Evolutionary conservation across 495 filamentous ascomycete genomes (phyloP).

Genomic region (Lasiosphaeria miniovina): DNA sequence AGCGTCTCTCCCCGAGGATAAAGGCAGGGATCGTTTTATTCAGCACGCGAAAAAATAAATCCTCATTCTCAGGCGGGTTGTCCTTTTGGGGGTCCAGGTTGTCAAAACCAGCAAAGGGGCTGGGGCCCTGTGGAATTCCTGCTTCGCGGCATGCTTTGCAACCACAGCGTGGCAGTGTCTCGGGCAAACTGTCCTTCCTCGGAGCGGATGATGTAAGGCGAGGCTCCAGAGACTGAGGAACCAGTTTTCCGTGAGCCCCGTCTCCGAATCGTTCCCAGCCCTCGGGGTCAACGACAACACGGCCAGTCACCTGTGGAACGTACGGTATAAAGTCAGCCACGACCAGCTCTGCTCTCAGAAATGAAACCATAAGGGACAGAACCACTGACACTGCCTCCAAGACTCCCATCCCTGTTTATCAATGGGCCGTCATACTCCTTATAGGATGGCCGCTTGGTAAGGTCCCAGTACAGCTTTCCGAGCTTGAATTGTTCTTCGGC

Average conservation of each 20-base stretch:
- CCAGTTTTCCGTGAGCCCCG: constrained; percentile 11
- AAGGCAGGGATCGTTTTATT: constrained; percentile 36
- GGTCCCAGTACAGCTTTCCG: constrained; percentile 38
- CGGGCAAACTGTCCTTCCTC: constrained; percentile 31
- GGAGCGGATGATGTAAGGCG: background rate
- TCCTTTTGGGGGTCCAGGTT: constrained; percentile 31
- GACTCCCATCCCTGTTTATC: constrained; percentile 8
- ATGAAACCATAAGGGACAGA: background rate
- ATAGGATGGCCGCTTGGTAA: constrained; percentile 35
- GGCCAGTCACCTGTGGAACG: constrained; percentile 28
- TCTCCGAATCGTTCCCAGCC: constrained; percentile 28
- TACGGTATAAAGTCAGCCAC: constrained; percentile 8
- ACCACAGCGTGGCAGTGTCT: constrained; percentile 29
- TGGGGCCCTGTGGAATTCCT: constrained; percentile 10
- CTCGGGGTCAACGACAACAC: constrained; percentile 38
- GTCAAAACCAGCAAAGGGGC: constrained; percentile 33
- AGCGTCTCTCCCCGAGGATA: constrained; percentile 36
- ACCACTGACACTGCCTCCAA: constrained; percentile 7
- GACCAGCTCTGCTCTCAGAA: constrained; percentile 4
- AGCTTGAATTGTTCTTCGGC: constrained; percentile 30
- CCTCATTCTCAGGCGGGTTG: constrained; percentile 23
- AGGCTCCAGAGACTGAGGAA: background rate
- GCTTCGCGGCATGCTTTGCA: constrained; percentile 27
- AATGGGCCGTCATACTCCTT: constrained; percentile 36
- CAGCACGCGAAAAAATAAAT: constrained; percentile 34